Evolutionary conservation across 352 stramenopile species (phyloP).

Genomic region (Thalassiosira sp.): DNA sequence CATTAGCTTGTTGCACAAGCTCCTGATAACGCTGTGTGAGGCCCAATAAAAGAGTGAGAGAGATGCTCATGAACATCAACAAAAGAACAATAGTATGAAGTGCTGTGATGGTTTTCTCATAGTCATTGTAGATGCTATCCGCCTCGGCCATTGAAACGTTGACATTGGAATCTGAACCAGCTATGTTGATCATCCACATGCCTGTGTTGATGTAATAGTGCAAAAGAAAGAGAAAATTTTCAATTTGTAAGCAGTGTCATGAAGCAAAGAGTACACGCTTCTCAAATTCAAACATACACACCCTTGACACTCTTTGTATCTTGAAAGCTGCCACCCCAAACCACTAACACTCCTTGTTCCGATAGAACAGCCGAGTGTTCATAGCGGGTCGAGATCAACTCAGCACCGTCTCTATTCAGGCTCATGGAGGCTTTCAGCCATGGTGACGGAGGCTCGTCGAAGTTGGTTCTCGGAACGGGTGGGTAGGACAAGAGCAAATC

Average conservation of each 20-base stretch:
- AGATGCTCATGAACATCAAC: constrained; percentile 70
- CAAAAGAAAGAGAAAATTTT: too few relatives aligned
- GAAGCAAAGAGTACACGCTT: too few relatives aligned
- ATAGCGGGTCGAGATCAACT: constrained; percentile 44
- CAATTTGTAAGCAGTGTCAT: too few relatives aligned
- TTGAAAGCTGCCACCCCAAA: constrained; percentile 52
- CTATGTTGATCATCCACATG: constrained; percentile 60
- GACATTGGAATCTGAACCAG: constrained; percentile 40
- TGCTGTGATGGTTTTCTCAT: constrained; percentile 43
- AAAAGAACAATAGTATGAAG: constrained; percentile 62
- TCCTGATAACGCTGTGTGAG: constrained; percentile 56
- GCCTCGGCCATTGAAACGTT: constrained; percentile 36
- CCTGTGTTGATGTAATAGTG: too few relatives aligned
- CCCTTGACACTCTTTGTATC: constrained; percentile 43
- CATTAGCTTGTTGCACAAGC: constrained; percentile 41
- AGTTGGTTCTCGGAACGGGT: constrained; percentile 8
- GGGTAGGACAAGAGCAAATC: constrained; percentile 56
- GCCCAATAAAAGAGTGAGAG: constrained; percentile 53
- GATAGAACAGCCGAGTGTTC: constrained; percentile 53
- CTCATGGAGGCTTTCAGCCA: constrained; percentile 42
- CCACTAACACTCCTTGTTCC: constrained; percentile 36
- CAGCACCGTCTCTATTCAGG: constrained; percentile 2
- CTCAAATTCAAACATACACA: too few relatives aligned
- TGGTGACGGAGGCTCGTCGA: constrained; percentile 13
- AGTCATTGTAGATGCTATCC: constrained; percentile 54